Evolutionary conservation across 2,329 filamentous ascomycete species (phyloP).

Genomic region (Sarocladium brachiariae): DNA sequence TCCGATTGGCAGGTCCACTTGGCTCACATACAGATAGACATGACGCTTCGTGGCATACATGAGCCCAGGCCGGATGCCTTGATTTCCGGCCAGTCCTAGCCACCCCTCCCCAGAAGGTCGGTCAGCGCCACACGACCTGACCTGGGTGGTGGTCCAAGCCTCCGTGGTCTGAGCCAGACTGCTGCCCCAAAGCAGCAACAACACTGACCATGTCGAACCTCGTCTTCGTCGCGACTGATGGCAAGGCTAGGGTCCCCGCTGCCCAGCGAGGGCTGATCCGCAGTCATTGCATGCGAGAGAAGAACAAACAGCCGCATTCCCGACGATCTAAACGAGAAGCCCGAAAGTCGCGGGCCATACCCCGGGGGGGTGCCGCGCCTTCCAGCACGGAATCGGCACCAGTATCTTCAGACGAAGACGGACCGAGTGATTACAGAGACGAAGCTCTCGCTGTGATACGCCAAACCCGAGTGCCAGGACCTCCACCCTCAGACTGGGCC

Average conservation of each 20-base stretch:
- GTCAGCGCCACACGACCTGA: not conserved
- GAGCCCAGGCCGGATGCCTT: no score
- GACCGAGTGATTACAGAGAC: not conserved
- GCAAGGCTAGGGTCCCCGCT: not conserved
- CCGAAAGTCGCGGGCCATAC: not conserved
- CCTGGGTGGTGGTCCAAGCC: no score
- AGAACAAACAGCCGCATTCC: conserved; percentile 7
- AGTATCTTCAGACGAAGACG: not conserved
- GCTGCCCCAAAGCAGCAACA: not conserved
- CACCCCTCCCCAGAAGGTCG: not conserved
- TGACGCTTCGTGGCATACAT: no score
- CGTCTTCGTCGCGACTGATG: conserved; percentile 7
- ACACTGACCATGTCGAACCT: not conserved
- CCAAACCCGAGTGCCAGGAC: not conserved
- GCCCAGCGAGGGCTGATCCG: conserved; percentile 4
- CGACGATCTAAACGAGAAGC: conserved; percentile 1
- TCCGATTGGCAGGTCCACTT: no score
- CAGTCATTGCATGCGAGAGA: conserved; percentile 8
- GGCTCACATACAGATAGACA: no score
- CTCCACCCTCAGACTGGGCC: conserved; percentile 5
- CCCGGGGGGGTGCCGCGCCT: not conserved
- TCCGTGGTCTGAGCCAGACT: not conserved
- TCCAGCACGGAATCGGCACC: not conserved
- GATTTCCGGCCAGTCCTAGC: not conserved
- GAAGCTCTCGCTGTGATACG: not conserved